Conservation (phyloP, 2,329 filamentous ascomycete genomes). For the Dactylonectria macrodidyma region DNA sequence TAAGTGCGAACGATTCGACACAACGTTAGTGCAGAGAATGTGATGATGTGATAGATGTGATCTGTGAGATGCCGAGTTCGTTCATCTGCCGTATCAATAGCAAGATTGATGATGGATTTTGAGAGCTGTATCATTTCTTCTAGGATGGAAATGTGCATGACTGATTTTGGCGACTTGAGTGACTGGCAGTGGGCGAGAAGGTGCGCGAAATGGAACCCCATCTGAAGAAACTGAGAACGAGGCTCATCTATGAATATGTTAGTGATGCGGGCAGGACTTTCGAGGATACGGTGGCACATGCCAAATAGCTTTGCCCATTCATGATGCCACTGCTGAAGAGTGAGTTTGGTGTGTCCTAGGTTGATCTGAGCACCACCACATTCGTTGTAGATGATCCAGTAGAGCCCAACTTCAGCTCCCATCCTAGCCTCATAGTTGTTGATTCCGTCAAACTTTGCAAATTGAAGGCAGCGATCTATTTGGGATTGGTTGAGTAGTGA, state of each 20-base stretch:
- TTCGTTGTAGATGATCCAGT: constrained; percentile 48
- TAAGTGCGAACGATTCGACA: constrained; percentile 44
- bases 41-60: constrained; percentile 50
- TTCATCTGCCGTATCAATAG: constrained; percentile 48
- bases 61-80: constrained; percentile 49
- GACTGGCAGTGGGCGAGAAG: constrained; percentile 44
- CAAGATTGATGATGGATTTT: constrained; percentile 46
- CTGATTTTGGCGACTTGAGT: constrained; percentile 34
- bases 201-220: constrained; percentile 49
- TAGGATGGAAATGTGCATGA: constrained; percentile 8
- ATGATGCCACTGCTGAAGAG: constrained; percentile 41
- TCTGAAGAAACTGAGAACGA: constrained; percentile 49
- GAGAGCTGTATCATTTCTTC: constrained; percentile 44
- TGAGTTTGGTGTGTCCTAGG: constrained; percentile 23
- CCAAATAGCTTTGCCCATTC: constrained; percentile 43
- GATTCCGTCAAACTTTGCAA: constrained; percentile 1
- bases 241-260: constrained; percentile 39
- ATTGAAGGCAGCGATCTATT: constrained; percentile 38
- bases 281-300: constrained; percentile 14
- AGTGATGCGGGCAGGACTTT: not conserved
- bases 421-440: constrained; percentile 47
- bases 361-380: constrained; percentile 30
- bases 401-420: constrained; percentile 47
- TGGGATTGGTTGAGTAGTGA: constrained; percentile 39
- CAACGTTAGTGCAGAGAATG: constrained; percentile 45